These are phyloP conservation scores for Russula abietina DNA, from an alignment of 768 basidiomycete genomes.

Conservation along the genomic window DNA sequence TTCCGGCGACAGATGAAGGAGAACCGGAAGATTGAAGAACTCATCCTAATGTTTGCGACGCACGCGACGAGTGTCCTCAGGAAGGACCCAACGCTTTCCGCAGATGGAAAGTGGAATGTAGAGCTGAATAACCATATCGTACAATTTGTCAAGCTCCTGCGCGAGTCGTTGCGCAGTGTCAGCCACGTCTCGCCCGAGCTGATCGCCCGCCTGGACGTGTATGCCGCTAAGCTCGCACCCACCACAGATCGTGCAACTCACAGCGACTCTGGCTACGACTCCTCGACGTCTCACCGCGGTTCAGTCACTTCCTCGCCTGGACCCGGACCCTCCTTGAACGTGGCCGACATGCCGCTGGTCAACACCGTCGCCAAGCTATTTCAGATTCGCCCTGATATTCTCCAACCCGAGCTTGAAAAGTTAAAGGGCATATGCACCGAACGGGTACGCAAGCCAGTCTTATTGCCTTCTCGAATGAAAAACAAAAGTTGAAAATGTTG, in stretches of 20 bases:
- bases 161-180: constrained; percentile 67
- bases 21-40: constrained; percentile 94
- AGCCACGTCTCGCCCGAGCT: constrained; percentile 83
- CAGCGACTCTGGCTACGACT: constrained; percentile 62
- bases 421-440: constrained; percentile 63
- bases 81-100: constrained; percentile 79
- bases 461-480: neutral
- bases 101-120: constrained; percentile 80
- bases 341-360: constrained; percentile 77
- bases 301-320: constrained; percentile 38
- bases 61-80: constrained; percentile 81
- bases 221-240: constrained; percentile 73
- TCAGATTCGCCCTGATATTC: constrained; percentile 59
- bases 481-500: constrained; percentile 11
- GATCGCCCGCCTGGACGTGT: constrained; percentile 72
- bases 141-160: constrained; percentile 78
- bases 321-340: constrained; percentile 37
- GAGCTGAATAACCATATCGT: constrained; percentile 91
- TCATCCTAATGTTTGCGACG: constrained; percentile 93
- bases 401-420: constrained; percentile 70
- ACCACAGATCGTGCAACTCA: constrained; percentile 40
- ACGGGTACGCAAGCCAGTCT: constrained; percentile 43
- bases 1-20: constrained; percentile 92
- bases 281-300: constrained; percentile 54
- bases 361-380: constrained; percentile 64